Evolutionary conservation across 2,329 filamentous ascomycete genomes (phyloP), one percentile per base, ranked within the genome.

Genomic region (Shiraia bambusicola): DNA sequence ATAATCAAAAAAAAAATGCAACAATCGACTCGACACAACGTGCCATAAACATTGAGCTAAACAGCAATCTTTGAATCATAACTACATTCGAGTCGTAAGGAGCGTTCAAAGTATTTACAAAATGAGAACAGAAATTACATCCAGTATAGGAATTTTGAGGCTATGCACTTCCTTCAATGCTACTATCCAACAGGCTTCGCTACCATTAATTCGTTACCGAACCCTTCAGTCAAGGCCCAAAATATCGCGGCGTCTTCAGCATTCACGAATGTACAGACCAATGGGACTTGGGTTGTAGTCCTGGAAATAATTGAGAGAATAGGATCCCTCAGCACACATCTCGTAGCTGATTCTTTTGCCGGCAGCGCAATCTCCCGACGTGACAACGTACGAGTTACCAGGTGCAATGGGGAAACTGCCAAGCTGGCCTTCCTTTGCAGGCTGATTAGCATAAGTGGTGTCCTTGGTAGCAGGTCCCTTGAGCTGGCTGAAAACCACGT

Each of bases 231-330:
- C 4, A 5, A 8, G 19, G 19, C 19, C 19, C 19, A 4, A 22
- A 22, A 22, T 4, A 22, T 8, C 8, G 8, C 19, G 19, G 8
- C 19, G 8, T 22, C 19, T 27, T 37, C 54, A 60, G 49, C 58
- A 62, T 35, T 40, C 6, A 22, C 57, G 54, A 12, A 69, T 48
- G 28, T 66, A 70, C 30, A 68, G 24, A 2, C 67, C 66, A 39
- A 69, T 62, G 0, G 76, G 71, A 47, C 69, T 65, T 8, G 72
- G 73, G 55, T 83, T 83, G 52, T 71, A 83, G 59, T 86, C 81
- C 68, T 87, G 75, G 69, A 86, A 84, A 66, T 77, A 87, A 41
- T 76, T 66, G 28, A 86, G 63, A 34, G 70, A 59, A 28, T 80
- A 80, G 15, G 47, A 48, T 2, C 75, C 77, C 5, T 68, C 68